These are phyloP conservation scores for Arachnopeziza araneosa DNA, from an alignment of 2,329 filamentous ascomycete species.

Conservation along the genomic window DNA sequence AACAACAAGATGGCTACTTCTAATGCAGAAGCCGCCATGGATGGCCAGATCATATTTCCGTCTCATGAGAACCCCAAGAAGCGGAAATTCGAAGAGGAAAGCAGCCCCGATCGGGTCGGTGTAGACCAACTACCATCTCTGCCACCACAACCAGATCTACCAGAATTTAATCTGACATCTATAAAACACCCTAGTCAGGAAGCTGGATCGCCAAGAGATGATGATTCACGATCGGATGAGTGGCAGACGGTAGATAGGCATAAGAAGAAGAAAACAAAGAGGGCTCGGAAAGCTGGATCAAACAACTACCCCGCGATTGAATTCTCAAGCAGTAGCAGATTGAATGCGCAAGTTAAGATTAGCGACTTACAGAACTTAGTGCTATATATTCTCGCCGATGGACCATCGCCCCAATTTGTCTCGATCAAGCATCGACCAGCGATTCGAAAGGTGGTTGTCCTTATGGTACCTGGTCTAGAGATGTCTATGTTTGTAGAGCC, in stretches of 20 bases:
- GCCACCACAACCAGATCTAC: slow-evolving; percentile 26
- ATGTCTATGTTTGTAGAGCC: slow-evolving; percentile 67
- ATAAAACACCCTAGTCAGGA: slow-evolving; percentile 12
- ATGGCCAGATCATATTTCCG: slow-evolving; percentile 1
- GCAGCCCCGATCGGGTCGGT: slow-evolving; percentile 10
- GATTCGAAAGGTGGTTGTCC: slow-evolving; percentile 73
- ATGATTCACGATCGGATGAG: slow-evolving; percentile 25
- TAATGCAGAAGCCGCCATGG: neutral
- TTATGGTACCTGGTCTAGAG: slow-evolving; percentile 92
- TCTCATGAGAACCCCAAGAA: slow-evolving; percentile 18
- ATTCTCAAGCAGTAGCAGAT: slow-evolving; percentile 47
- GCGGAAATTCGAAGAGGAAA: slow-evolving; percentile 26
- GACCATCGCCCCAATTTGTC: slow-evolving; percentile 59
- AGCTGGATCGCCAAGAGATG: neutral
- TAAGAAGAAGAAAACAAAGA: slow-evolving; percentile 54
- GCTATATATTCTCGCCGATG: slow-evolving; percentile 63
- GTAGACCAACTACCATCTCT: slow-evolving; percentile 20
- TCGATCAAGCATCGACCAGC: slow-evolving; percentile 56
- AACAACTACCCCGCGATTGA: slow-evolving; percentile 54
- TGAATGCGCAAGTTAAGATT: slow-evolving; percentile 58
- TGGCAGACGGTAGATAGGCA: slow-evolving; percentile 51
- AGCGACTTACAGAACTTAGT: slow-evolving; percentile 58
- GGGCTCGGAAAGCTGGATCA: slow-evolving; percentile 49
- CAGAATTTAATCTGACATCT: slow-evolving; percentile 31
- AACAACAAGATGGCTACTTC: slow-evolving; percentile 5